phyloP scores from a whole-genome alignment of 805 yeast genomes.

The Candida ascalaphidarum region DNA sequence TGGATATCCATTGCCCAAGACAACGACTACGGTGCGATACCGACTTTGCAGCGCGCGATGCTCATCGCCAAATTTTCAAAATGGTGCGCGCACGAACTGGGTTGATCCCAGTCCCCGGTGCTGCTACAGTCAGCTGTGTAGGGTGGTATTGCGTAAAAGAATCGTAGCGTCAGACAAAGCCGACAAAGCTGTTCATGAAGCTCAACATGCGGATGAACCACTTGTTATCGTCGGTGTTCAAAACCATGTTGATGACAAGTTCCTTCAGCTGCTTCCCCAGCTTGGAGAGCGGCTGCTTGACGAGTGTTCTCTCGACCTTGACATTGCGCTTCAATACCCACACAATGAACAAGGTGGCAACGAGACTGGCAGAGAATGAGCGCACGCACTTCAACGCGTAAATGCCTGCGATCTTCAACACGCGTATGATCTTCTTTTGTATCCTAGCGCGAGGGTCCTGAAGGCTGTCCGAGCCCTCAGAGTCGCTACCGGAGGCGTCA shows the following conservation, averaged over 20 bases:
- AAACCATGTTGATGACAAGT: slow-evolving; percentile 32
- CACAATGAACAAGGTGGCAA: slow-evolving; percentile 29
- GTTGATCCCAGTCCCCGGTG: no score
- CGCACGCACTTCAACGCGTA: slow-evolving; percentile 19
- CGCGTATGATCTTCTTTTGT: slow-evolving; percentile 4
- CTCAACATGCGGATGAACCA: slow-evolving; percentile 33
- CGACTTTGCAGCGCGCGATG: neutral
- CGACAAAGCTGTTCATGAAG: slow-evolving; percentile 31
- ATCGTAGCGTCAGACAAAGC: slow-evolving; percentile 28
- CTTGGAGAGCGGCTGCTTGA: slow-evolving; percentile 17
- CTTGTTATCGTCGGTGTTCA: slow-evolving; percentile 33
- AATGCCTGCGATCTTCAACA: slow-evolving; percentile 19
- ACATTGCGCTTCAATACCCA: slow-evolving; percentile 37
- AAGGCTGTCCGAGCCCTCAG: no score
- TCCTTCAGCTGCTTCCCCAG: slow-evolving; percentile 20
- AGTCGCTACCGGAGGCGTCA: no score
- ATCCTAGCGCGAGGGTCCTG: no score
- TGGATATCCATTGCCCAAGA: slow-evolving; percentile 62
- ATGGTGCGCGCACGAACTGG: slow-evolving; percentile 1
- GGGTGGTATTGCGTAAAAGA: no score
- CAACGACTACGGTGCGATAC: no score
- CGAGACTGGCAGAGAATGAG: slow-evolving; percentile 25
- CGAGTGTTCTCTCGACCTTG: slow-evolving; percentile 27
- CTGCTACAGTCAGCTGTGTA: no score
- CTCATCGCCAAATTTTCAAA: slow-evolving; percentile 13